Base-by-base conservation (phyloP, 257 asterid genomes). In the Gardenia jasminoides region DNA sequence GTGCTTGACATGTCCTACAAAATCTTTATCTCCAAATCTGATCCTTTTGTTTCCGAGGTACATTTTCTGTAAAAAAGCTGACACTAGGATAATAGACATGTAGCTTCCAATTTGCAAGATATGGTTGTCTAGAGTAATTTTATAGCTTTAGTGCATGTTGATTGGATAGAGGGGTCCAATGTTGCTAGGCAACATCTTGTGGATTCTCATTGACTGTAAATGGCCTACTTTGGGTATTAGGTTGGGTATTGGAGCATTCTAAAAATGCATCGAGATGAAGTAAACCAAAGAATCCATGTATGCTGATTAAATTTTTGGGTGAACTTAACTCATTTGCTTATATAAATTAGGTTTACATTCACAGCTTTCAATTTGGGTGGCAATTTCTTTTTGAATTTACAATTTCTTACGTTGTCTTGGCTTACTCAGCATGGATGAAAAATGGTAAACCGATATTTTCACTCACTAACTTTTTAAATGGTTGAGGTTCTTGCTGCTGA, bases 401-500 rank as follows among this genome's bases (percentile, higher is more conserved):
- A 47, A 52, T 33, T 74, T 17, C n/a, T 7, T 19, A 28, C 48
- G 8, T 11, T 72, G 31, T 50, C 3, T 54, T 52, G 22, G 59
- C 39, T 33, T 56, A 67, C 22, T 67, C 7, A 10, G 46, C 74
- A 20, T 69, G 16, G 24, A 0, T 41, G 54, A 69, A 36, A 56
- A 28, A 6, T 33, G 36, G 44, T 26, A 36, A 36, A 9, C 74
- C 72, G 15, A 15, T 56, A 66, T 58, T 70, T 61, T 75, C 17
- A 44, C 78, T 54, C 54, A 28, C 71, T 74, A 61, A 41, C 76
- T 78, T 61, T 75, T 80, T 77, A 41, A 78, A 79, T 83, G 67
- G 80, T 84, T 26, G 70, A 94, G 98, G 98, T 91, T 76, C 92
- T 89, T 82, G 91, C 88, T 67, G 97, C 96, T 39, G 91, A 92